These are phyloP conservation scores for Xerocomus brunneocitrinus DNA, from an alignment of 768 basidiomycete genomes.

Conservation along the genomic window DNA sequence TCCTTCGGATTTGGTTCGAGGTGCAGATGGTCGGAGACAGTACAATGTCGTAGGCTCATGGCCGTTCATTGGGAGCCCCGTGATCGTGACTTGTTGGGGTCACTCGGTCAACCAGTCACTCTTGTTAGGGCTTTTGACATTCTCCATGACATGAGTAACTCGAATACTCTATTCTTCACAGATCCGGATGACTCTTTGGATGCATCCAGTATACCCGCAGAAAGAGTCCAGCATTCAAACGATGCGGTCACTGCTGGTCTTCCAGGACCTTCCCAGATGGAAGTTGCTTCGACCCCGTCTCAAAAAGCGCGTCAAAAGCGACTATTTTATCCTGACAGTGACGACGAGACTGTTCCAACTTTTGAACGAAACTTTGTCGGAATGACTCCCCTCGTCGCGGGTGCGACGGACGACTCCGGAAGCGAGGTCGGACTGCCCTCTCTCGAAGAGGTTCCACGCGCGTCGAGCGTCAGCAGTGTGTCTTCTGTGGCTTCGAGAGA, in stretches of 20 bases:
- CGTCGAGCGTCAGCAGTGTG: constrained; percentile 39
- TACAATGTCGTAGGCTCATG: too few relatives aligned
- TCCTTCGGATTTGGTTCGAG: too few relatives aligned
- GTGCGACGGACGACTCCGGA: constrained; percentile 27
- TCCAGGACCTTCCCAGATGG: neutral
- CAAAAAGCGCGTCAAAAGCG: constrained; percentile 25
- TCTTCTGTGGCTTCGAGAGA: constrained; percentile 29
- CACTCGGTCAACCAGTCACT: too few relatives aligned
- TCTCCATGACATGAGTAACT: constrained; percentile 9
- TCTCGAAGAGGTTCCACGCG: constrained; percentile 32
- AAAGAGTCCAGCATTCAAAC: constrained; percentile 6
- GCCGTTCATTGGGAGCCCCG: too few relatives aligned
- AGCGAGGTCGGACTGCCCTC: constrained; percentile 35
- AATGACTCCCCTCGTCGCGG: constrained; percentile 30
- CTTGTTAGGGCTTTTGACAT: too few relatives aligned
- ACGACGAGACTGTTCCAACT: constrained; percentile 36
- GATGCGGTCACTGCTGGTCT: neutral
- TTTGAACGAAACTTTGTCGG: constrained; percentile 4
- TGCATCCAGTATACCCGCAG: constrained; percentile 11
- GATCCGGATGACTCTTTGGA: constrained; percentile 48
- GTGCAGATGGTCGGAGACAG: too few relatives aligned
- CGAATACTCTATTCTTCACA: constrained; percentile 49
- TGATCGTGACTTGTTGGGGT: too few relatives aligned
- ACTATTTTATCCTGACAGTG: constrained; percentile 41
- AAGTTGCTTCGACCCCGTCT: constrained; percentile 3